These are phyloP conservation scores for Silene latifolia DNA, from an alignment of 148 eudicot genomes.

Conservation along the genomic window DNA sequence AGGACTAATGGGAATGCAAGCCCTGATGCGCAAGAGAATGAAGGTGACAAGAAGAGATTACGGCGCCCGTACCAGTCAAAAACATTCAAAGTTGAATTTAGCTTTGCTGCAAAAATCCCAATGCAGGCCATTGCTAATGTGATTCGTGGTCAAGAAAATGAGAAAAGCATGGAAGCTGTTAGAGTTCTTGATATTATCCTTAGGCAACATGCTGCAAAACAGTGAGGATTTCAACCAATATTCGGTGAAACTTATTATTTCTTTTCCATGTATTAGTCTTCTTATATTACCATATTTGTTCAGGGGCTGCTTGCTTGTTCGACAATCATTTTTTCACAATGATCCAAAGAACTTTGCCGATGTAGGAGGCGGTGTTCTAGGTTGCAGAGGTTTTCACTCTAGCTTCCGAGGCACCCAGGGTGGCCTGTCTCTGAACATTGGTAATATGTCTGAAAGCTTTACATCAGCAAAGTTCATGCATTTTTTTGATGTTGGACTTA, in stretches of 20 bases:
- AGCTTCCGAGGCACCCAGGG: conserved; percentile 86
- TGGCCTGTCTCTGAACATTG: conserved; percentile 86
- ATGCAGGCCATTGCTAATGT: conserved; percentile 90
- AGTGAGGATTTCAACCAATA: conserved; percentile 40
- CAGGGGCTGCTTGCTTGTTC: conserved; percentile 94
- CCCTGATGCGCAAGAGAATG: conserved; percentile 49
- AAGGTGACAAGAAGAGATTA: conserved; percentile 54
- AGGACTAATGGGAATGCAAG: conserved; percentile 60
- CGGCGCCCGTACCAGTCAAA: conserved; percentile 69
- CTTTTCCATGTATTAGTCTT: background rate
- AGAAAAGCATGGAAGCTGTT: conserved; percentile 79
- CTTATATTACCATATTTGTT: background rate
- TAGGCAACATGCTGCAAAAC: conserved; percentile 94
- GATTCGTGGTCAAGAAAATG: conserved; percentile 79
- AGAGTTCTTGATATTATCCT: conserved; percentile 85
- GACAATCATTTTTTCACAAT: conserved; percentile 85
- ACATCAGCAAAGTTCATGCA: background rate
- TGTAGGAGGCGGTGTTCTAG: conserved; percentile 90
- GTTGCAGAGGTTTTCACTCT: conserved; percentile 92
- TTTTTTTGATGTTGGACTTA: background rate
- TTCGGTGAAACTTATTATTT: background rate
- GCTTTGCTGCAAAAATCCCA: conserved; percentile 90
- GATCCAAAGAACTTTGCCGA: conserved; percentile 70
- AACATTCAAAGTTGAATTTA: conserved; percentile 77
- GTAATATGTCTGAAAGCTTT: conserved; percentile 26